phyloP scores from a whole-genome alignment of 306 rosid genomes.

The Quercus wislizeni region DNA sequence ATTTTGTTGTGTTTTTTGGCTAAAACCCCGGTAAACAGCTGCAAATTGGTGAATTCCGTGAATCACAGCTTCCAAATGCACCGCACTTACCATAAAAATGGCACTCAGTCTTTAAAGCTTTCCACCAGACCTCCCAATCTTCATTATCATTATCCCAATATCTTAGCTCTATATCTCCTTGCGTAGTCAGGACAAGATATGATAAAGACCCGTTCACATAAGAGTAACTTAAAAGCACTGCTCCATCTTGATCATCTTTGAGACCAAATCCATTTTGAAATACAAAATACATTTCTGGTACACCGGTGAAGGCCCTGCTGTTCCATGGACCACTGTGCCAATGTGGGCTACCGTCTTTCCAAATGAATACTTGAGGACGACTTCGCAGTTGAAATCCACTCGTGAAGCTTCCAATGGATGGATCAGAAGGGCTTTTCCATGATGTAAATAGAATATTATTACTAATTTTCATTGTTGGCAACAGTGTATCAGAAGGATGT shows the following conservation, averaged over 20 bases:
- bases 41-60: not conserved
- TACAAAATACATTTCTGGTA: conserved; percentile 27
- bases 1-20: conserved; percentile 2
- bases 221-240: not conserved
- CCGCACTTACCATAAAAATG: conserved; percentile 4
- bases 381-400: not conserved
- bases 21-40: conserved; percentile 27
- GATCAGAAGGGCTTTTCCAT: conserved; percentile 37
- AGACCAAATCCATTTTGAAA: conserved; percentile 25
- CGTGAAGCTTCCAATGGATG: conserved; percentile 28
- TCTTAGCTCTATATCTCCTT: conserved; percentile 3
- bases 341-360: conserved; percentile 20
- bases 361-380: conserved; percentile 22
- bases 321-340: conserved; percentile 56
- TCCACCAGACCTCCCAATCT: not conserved
- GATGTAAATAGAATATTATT: not conserved
- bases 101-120: conserved; percentile 4
- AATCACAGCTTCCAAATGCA: not conserved
- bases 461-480: conserved; percentile 17
- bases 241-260: conserved; percentile 5
- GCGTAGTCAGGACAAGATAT: not conserved
- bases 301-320: conserved; percentile 20
- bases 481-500: conserved; percentile 19
- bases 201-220: not conserved
- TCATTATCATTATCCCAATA: not conserved